Percentiles rank a stretch among this genome's conserved stretches.
Evolutionary conservation across 495 filamentous ascomycete species (phyloP).

Genomic region (Pseudomonodictys pantanalensis): DNA sequence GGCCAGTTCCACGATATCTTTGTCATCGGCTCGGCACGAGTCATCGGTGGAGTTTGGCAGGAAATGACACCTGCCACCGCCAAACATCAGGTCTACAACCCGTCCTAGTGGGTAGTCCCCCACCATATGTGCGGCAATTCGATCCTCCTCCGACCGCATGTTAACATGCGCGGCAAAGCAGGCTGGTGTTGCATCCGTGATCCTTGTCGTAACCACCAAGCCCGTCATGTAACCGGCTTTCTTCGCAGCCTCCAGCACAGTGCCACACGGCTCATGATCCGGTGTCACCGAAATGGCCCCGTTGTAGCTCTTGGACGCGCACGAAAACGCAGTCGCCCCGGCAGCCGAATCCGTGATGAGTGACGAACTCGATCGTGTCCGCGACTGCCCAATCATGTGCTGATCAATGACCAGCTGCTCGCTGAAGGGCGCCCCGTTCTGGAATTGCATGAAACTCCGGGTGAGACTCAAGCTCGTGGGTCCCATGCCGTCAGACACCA

Average conservation of each 20-base stretch:
- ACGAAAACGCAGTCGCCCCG: slow-evolving; percentile 93
- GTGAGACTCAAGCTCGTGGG: slow-evolving; percentile 85
- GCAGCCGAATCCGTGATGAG: slow-evolving; percentile 93
- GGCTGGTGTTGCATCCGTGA: slow-evolving; percentile 97
- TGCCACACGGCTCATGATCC: slow-evolving; percentile 82
- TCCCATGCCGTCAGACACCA: slow-evolving; percentile 99
- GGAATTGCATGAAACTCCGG: slow-evolving; percentile 71
- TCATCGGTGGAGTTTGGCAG: slow-evolving; percentile 71
- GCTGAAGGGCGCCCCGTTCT: slow-evolving; percentile 62
- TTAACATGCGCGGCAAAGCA: slow-evolving; percentile 91
- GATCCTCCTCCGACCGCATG: slow-evolving; percentile 73
- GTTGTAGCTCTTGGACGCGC: slow-evolving; percentile 90
- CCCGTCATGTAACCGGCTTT: slow-evolving; percentile 88
- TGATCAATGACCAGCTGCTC: slow-evolving; percentile 76
- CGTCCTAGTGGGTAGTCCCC: slow-evolving; percentile 81
- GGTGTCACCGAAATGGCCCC: slow-evolving; percentile 89
- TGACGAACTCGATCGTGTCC: slow-evolving; percentile 76
- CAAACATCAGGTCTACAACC: slow-evolving; percentile 85
- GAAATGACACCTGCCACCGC: slow-evolving; percentile 92
- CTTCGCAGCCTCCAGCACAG: slow-evolving; percentile 91
- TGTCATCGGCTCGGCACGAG: slow-evolving; percentile 73
- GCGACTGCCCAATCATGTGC: slow-evolving; percentile 82
- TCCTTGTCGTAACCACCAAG: slow-evolving; percentile 88
- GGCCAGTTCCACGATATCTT: slow-evolving; percentile 66
- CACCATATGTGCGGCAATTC: slow-evolving; percentile 86